Base-by-base conservation (phyloP, 768 basidiomycete genomes). In the Antrodiella citrinella region DNA sequence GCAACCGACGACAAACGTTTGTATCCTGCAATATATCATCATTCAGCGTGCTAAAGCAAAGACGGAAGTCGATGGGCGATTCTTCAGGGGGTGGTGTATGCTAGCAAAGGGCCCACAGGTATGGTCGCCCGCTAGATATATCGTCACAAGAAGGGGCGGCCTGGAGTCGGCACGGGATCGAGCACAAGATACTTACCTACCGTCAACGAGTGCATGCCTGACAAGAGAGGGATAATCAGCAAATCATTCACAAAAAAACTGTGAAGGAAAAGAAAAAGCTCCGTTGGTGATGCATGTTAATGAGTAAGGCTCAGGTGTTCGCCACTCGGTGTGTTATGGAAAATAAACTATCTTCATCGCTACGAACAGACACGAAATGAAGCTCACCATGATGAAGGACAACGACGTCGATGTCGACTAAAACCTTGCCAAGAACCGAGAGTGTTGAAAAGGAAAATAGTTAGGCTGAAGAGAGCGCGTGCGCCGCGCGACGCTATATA, bases 301-400 rank as follows among this genome's bases (percentile, higher is more conserved):
- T 54, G 82, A 85, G 82, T 67, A 66, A 64, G 83, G 83, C 73
- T 84, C 82, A 84, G 68, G 57, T n/a, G 64, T 67, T 86, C 84
- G 80, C 82, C 82, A 72, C 82, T 84, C 82, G 80, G 61, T 68
- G 60, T 57, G 61, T 66, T 65, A 80, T 81, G 80, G 81, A 81
- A 52, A 54, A 35, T 38, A 72, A 68, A 66, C 56, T 75, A 81
- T 85, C 83, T 79, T 84, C 82, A 76, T 66, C 4, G 63, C 66
- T 60, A 63, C 18, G 30, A 20, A 26, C 43, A 26, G 26, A 42
- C n/a, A 42, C 47, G 42, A 41, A 56, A 38, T n/a, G n/a, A n/a
- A n/a, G n/a, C n/a, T n/a, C n/a, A n/a, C n/a, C n/a, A n/a, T n/a
- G n/a, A n/a, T n/a, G n/a, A n/a, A n/a, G n/a, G n/a, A n/a, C n/a